phyloP scores from a whole-genome alignment of 1,284 basidiomycete genomes.

The Leucoagaricus sp. region DNA sequence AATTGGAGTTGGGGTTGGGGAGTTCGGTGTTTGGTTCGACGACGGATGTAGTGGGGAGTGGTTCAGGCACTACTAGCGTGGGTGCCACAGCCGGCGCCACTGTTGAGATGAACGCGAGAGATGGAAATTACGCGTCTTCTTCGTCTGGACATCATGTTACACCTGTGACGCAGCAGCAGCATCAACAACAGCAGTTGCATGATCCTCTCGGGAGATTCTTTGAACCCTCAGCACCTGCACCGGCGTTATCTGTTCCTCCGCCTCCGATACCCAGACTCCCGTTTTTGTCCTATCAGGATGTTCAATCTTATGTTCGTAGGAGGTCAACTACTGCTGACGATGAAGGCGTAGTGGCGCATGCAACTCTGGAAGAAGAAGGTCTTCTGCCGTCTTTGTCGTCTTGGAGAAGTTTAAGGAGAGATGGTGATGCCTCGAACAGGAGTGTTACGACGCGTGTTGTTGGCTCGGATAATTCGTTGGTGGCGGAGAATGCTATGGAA shows the following conservation, averaged over 20 bases:
- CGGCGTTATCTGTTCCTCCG: not conserved
- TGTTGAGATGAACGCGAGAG: not conserved
- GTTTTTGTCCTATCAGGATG: too few relatives aligned
- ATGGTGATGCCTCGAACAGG: too few relatives aligned
- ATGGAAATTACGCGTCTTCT: too few relatives aligned
- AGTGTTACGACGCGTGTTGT: conserved; percentile 1
- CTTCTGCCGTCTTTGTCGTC: not conserved
- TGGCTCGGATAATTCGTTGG: conserved; percentile 12
- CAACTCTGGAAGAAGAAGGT: not conserved
- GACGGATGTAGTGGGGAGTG: not conserved
- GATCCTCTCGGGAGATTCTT: not conserved
- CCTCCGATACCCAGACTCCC: not conserved
- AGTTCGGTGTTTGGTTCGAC: not conserved
- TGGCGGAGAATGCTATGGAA: conserved; percentile 12
- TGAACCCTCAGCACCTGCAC: not conserved
- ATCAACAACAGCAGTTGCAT: not conserved
- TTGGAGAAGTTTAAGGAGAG: not conserved
- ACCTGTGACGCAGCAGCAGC: too few relatives aligned
- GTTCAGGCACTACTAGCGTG: not conserved
- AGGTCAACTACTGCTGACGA: too few relatives aligned
- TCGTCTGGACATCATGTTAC: too few relatives aligned
- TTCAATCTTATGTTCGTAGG: too few relatives aligned
- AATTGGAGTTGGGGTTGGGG: not conserved
- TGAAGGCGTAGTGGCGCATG: too few relatives aligned
- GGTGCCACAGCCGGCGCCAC: not conserved